phyloP scores from a whole-genome alignment of 2,329 filamentous ascomycete genomes.

The Cryphonectria naterciae region DNA sequence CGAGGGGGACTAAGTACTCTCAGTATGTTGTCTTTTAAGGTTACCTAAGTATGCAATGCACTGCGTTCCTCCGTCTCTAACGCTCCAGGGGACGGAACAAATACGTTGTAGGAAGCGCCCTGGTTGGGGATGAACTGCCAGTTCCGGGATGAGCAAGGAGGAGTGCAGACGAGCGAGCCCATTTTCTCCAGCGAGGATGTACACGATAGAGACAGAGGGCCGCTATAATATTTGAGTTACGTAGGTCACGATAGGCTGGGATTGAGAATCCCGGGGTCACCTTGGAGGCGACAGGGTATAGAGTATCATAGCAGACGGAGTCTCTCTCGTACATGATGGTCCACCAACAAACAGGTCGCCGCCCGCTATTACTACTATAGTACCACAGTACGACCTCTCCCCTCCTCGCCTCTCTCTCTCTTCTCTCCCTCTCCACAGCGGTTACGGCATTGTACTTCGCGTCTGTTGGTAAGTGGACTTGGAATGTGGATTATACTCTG shows the following conservation, averaged over 20 bases:
- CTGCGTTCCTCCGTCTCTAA: background rate
- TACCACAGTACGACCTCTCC: background rate
- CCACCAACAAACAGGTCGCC: background rate
- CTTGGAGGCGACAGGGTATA: background rate
- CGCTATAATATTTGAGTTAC: background rate
- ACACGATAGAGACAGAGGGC: background rate
- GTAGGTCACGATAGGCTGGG: background rate
- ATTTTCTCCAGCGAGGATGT: background rate
- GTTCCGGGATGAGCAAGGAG: conserved; percentile 1
- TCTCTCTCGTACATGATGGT: background rate
- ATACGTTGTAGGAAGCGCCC: conserved; percentile 3
- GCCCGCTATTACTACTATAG: no score
- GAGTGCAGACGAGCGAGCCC: background rate
- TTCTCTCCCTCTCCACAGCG: background rate
- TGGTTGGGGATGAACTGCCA: background rate
- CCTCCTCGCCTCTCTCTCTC: background rate
- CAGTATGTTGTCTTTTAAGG: background rate
- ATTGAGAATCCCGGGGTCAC: background rate
- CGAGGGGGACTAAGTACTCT: conserved; percentile 3
- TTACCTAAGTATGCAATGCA: background rate
- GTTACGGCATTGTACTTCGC: background rate
- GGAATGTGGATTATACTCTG: conserved; percentile 3
- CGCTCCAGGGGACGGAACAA: conserved; percentile 1
- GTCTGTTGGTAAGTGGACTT: background rate
- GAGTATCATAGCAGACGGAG: background rate